These are phyloP conservation scores for Mycena vulgaris DNA, from an alignment of 768 basidiomycete genomes.

Conservation along the genomic window DNA sequence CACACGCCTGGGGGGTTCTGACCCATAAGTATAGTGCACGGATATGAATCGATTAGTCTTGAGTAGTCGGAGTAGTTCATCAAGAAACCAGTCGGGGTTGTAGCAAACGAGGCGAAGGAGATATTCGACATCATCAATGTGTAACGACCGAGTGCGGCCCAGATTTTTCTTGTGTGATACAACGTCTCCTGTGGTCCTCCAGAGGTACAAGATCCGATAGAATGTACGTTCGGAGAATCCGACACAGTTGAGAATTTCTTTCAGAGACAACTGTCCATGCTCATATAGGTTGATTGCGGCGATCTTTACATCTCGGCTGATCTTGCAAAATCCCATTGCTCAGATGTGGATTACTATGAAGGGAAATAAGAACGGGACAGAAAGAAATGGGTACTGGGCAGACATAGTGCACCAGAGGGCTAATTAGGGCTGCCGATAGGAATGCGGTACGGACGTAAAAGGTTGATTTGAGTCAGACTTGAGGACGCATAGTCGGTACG, in stretches of 20 bases:
- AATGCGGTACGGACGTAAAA: too few species aligned
- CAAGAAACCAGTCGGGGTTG: conserved; percentile 50
- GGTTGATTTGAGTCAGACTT: too few species aligned
- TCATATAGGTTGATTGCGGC: conserved; percentile 47
- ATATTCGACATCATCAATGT: conserved; percentile 39
- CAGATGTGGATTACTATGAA: too few species aligned
- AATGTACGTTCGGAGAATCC: conserved; percentile 42
- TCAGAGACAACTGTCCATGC: conserved; percentile 35
- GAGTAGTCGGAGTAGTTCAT: conserved; percentile 48
- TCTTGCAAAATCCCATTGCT: conserved; percentile 29
- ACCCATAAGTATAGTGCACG: conserved; percentile 48
- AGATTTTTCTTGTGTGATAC: conserved; percentile 6
- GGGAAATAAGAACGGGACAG: too few species aligned
- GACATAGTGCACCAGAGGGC: too few species aligned
- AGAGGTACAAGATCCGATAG: conserved; percentile 43
- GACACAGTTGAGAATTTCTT: conserved; percentile 44
- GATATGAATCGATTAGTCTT: conserved; percentile 49
- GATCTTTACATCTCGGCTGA: conserved; percentile 47
- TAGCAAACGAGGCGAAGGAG: conserved; percentile 38
- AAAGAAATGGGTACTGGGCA: too few species aligned
- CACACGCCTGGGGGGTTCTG: too few species aligned
- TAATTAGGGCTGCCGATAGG: too few species aligned
- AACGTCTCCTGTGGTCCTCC: conserved; percentile 48
- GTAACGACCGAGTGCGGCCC: not conserved
- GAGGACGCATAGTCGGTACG: too few species aligned